Base-by-base conservation (phyloP, 2,329 filamentous ascomycete species). In the Trichoderma koningii region DNA sequence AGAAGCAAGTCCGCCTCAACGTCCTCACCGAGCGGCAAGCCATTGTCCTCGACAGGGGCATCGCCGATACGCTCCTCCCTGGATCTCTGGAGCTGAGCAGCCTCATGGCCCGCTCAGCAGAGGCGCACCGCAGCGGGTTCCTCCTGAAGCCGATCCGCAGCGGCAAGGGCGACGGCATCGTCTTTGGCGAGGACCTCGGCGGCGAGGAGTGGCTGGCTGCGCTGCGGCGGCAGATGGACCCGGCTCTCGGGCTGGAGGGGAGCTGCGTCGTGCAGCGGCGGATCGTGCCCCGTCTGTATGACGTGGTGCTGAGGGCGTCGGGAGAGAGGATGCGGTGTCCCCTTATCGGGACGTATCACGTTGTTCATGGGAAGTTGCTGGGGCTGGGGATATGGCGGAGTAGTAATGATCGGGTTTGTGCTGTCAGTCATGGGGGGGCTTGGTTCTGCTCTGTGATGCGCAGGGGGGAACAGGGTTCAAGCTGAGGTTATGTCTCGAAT, bases 121-220 rank as follows among this genome's bases (percentile, higher is more conserved):
- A 63, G 7, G 10, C 44, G 10, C 65, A 60, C 15, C 73, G 70
- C 19, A 51, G 74, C 4, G 47, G 71, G 1, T 78, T 74, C 66
- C 67, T 80, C 0, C 69, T 80, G 0, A 80, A 80, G 52, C 76
- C 76, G 0, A 73, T 76, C 15, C 74, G 76, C 1, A 71, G 76
- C 14, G 78, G 77, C 0, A 78, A 78, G 50, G 78, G 78, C 0
- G 73, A 71, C 0, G 78, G 78, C 1, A 80, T 80, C 44, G 45
- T 77, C 0, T 79, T 80, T 57, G 76, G 77, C 10, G 74, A 78
- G 3, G 76, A 79, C 17, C 12, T 78, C 3, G 65, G 55, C 19
- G 57, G 64, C 0, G 66, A 69, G 0, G 71, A 73, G 30, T 79
- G 77, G 78, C 17, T 65, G 0, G 30, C 69, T 2, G 63, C 63